Evolutionary conservation across 139 green algal genomes (phyloP).

Genomic region (Prasinococcaceae sp.): DNA sequence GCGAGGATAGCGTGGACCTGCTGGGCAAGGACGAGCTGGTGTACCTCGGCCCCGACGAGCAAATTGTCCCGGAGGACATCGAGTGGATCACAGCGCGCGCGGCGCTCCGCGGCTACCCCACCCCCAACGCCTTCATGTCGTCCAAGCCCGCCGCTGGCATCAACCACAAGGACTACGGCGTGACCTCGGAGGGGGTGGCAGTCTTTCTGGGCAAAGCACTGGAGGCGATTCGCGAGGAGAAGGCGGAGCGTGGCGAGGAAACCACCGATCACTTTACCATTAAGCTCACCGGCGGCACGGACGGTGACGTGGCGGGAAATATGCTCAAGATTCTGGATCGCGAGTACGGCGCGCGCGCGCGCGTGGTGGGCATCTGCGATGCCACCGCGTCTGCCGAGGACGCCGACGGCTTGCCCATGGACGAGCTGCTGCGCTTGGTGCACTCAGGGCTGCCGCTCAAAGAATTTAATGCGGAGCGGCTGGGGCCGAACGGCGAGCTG

Average conservation of each 20-base stretch:
- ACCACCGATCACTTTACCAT: no score
- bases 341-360: background rate
- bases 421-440: slow-evolving; percentile 7
- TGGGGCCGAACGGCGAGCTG: background rate
- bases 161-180: slow-evolving; percentile 11
- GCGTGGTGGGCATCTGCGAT: slow-evolving; percentile 6
- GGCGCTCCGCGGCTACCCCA: background rate
- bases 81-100: slow-evolving; percentile 1
- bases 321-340: background rate
- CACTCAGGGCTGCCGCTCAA: background rate
- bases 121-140: background rate
- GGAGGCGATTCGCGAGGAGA: background rate
- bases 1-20: background rate
- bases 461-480: background rate
- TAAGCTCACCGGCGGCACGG: slow-evolving; percentile 2
- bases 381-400: slow-evolving; percentile 1
- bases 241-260: no score
- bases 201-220: slow-evolving; percentile 6
- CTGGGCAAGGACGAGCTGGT: background rate
- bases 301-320: slow-evolving; percentile 8
- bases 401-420: background rate
- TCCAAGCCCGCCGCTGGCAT: slow-evolving; percentile 1
- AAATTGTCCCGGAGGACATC: slow-evolving; percentile 8
- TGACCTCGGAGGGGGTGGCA: slow-evolving; percentile 2
- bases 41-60: slow-evolving; percentile 5